Evolutionary conservation across 768 basidiomycete species (phyloP).

Genomic region (Amanita subjunquillea): DNA sequence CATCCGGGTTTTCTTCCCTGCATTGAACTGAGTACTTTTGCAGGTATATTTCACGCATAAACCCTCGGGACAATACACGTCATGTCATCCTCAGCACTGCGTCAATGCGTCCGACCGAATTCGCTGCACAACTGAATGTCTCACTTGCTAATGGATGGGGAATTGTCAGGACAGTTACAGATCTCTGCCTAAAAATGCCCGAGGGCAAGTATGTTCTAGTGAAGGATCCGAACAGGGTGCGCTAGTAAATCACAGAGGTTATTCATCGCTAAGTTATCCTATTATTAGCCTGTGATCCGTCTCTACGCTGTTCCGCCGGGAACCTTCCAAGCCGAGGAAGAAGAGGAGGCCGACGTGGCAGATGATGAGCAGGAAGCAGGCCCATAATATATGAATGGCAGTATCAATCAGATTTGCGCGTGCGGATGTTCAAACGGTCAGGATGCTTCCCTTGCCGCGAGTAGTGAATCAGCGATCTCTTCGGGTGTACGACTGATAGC

Average conservation of each 20-base stretch:
- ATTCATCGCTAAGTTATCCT: slow-evolving; percentile 8
- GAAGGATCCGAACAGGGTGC: slow-evolving; percentile 95
- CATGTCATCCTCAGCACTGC: slow-evolving; percentile 94
- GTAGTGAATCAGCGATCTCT: slow-evolving; percentile 70
- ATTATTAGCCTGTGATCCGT: slow-evolving; percentile 77
- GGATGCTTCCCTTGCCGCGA: slow-evolving; percentile 17
- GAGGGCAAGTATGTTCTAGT: slow-evolving; percentile 97
- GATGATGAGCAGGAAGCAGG: slow-evolving; percentile 29
- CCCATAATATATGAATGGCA: slow-evolving; percentile 2
- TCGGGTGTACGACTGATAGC: slow-evolving; percentile 60
- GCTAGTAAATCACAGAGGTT: slow-evolving; percentile 11
- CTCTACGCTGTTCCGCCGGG: slow-evolving; percentile 86
- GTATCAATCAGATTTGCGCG: slow-evolving; percentile 1
- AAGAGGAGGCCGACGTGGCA: slow-evolving; percentile 42
- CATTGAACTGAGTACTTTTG: slow-evolving; percentile 8
- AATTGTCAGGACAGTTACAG: slow-evolving; percentile 90
- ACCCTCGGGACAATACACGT: slow-evolving; percentile 88
- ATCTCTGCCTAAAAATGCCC: slow-evolving; percentile 91
- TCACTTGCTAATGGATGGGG: slow-evolving; percentile 97
- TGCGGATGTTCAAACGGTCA: background rate
- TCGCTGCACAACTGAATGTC: slow-evolving; percentile 91
- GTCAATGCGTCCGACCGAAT: slow-evolving; percentile 89
- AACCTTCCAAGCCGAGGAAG: slow-evolving; percentile 79
- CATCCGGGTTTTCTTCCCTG: background rate
- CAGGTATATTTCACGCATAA: slow-evolving; percentile 92